Evolutionary conservation across 2,329 filamentous ascomycete species (phyloP).

Genomic region (Beauveria scarabaeidicola): DNA sequence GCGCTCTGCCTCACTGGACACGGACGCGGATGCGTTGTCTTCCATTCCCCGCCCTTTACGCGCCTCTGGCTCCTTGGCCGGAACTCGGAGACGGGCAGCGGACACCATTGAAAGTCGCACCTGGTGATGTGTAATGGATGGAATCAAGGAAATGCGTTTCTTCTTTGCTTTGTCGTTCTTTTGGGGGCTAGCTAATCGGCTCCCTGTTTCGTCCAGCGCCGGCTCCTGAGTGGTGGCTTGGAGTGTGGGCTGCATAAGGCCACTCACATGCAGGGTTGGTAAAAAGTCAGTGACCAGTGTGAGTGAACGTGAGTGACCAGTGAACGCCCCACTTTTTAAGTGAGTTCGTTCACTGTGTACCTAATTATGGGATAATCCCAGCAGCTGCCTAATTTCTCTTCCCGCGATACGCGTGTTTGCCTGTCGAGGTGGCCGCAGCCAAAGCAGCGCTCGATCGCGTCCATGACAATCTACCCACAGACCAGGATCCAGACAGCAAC

Average conservation of each 20-base stretch:
- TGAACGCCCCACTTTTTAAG: too few species aligned
- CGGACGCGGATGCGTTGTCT: slow-evolving; percentile 7
- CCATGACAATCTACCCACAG: slow-evolving; percentile 12
- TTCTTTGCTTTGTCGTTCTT: neutral
- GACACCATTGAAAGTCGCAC: slow-evolving; percentile 12
- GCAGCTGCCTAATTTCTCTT: too few species aligned
- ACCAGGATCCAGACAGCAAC: slow-evolving; percentile 11
- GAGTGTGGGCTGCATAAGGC: too few species aligned
- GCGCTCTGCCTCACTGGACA: slow-evolving; percentile 13
- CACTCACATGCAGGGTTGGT: too few species aligned
- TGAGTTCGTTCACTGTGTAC: too few species aligned
- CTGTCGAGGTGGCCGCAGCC: slow-evolving; percentile 22
- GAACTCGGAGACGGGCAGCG: slow-evolving; percentile 13
- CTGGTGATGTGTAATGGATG: slow-evolving; percentile 8
- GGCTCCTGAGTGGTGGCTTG: too few species aligned
- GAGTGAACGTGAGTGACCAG: too few species aligned
- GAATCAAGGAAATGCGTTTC: neutral
- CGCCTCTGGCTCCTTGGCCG: slow-evolving; percentile 12
- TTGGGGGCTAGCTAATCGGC: neutral
- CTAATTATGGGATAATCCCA: too few species aligned
- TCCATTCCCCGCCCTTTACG: slow-evolving; percentile 13
- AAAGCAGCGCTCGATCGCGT: slow-evolving; percentile 22
- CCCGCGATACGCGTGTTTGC: too few species aligned
- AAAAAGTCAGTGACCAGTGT: too few species aligned
- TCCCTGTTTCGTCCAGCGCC: neutral